These are phyloP conservation scores for Nemania abortiva DNA, from an alignment of 2,329 filamentous ascomycete genomes.

Conservation along the genomic window DNA sequence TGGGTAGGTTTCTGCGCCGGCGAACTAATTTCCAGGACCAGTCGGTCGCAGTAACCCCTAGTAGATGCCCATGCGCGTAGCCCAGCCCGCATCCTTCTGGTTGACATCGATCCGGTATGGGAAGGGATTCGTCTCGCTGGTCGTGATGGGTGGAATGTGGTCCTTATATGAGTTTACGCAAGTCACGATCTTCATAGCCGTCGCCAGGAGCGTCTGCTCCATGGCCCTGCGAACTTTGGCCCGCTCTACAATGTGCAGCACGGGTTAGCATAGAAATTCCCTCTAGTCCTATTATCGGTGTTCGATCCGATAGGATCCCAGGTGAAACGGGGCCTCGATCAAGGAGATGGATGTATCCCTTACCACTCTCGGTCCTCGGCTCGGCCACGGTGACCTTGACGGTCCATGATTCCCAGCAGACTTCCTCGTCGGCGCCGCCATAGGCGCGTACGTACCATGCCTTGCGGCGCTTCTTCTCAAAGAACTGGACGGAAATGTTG, in stretches of 20 bases:
- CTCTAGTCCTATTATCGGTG: neutral
- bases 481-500: constrained; percentile 89
- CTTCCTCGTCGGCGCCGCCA: constrained; percentile 80
- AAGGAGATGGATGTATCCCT: constrained; percentile 50
- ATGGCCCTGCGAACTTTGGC: constrained; percentile 90
- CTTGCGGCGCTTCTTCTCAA: constrained; percentile 89
- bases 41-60: constrained; percentile 26
- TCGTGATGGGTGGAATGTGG: constrained; percentile 96
- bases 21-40: constrained; percentile 3
- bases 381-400: constrained; percentile 93
- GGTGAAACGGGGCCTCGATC: neutral
- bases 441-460: constrained; percentile 74
- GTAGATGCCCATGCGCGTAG: constrained; percentile 66
- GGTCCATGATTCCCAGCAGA: constrained; percentile 97
- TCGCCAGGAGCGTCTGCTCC: constrained; percentile 88
- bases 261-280: constrained; percentile 17
- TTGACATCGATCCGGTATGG: constrained; percentile 94
- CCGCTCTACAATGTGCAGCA: constrained; percentile 69
- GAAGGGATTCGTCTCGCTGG: constrained; percentile 91
- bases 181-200: constrained; percentile 89
- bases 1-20: neutral
- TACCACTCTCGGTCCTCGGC: constrained; percentile 88
- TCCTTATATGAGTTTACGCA: constrained; percentile 91
- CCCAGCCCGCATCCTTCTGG: constrained; percentile 83
- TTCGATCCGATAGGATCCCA: neutral